A percentile compares a stretch with the other conserved stretches of the same genome.
Evolutionary conservation across 2,329 filamentous ascomycete genomes (phyloP).

Genomic region (Hypoxylon sp.): DNA sequence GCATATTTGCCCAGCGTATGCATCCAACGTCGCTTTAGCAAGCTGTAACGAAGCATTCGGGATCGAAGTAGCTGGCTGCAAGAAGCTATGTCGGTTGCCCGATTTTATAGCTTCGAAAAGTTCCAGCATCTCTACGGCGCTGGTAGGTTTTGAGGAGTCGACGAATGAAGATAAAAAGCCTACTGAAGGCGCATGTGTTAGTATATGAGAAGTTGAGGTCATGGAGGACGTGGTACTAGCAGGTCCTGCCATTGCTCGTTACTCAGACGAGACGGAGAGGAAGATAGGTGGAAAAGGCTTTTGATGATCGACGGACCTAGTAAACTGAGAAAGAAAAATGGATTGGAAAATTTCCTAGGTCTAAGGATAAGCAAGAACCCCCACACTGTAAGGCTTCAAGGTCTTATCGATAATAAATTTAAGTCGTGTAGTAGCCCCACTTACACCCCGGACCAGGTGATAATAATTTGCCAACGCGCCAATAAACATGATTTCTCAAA

Average conservation of each 20-base stretch:
- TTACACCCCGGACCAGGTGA: too few species aligned
- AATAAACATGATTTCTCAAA: too few species aligned
- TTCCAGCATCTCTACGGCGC: constrained; percentile 61
- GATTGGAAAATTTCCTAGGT: constrained; percentile 40
- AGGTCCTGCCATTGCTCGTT: constrained; percentile 55
- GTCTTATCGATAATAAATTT: constrained; percentile 39
- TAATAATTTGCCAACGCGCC: too few species aligned
- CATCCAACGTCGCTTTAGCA: constrained; percentile 85
- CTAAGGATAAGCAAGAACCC: constrained; percentile 44
- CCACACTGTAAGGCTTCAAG: constrained; percentile 14
- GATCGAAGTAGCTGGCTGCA: constrained; percentile 79
- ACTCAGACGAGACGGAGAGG: constrained; percentile 14
- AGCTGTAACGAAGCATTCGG: constrained; percentile 79
- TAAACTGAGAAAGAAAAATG: constrained; percentile 31
- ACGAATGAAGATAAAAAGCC: constrained; percentile 58
- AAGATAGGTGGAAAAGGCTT: constrained; percentile 12
- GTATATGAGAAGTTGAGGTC: constrained; percentile 75
- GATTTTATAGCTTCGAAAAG: constrained; percentile 72
- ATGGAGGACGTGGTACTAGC: constrained; percentile 71
- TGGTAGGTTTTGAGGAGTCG: constrained; percentile 51
- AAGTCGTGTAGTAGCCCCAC: constrained; percentile 15
- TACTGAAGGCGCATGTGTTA: constrained; percentile 67
- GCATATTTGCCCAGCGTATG: constrained; percentile 80
- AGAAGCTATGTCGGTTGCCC: constrained; percentile 78
- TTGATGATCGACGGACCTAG: constrained; percentile 14